Conservation (phyloP, 2,329 filamentous ascomycete species). For the Pezicula carpinea region DNA sequence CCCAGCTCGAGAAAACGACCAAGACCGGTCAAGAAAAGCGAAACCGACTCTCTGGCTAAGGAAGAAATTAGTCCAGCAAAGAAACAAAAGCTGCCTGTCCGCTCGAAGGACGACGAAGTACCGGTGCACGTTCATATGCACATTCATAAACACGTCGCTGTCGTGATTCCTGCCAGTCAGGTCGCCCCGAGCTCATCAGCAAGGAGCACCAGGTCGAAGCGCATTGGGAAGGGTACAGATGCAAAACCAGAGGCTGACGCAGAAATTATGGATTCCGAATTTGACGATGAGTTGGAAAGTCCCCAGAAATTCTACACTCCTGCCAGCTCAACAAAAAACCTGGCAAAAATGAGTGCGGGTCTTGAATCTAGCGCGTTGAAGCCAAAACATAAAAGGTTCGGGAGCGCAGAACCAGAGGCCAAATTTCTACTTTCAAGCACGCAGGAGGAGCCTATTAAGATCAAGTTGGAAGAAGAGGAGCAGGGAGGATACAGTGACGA, state of each 20-base stretch:
- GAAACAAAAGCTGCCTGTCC: slow-evolving; percentile 21
- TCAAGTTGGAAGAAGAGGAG: slow-evolving; percentile 9
- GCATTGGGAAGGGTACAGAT: neutral
- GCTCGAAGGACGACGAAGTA: slow-evolving; percentile 14
- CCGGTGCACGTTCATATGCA: slow-evolving; percentile 4
- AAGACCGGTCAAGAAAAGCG: slow-evolving; percentile 3
- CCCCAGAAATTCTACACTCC: too few relatives aligned
- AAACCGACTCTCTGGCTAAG: neutral
- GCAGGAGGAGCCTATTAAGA: slow-evolving; percentile 1
- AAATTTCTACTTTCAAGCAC: slow-evolving; percentile 11
- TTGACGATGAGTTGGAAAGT: slow-evolving; percentile 5
- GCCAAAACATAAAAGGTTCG: slow-evolving; percentile 11
- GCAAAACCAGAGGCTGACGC: neutral
- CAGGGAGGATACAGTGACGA: too few relatives aligned
- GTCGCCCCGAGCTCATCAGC: slow-evolving; percentile 1
- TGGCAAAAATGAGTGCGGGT: neutral
- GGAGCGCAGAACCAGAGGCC: slow-evolving; percentile 16
- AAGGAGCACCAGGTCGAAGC: neutral
- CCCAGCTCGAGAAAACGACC: slow-evolving; percentile 6
- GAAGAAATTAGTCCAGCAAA: slow-evolving; percentile 13
- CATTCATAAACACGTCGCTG: slow-evolving; percentile 13
- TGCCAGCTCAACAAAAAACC: too few relatives aligned
- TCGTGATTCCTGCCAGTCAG: slow-evolving; percentile 19
- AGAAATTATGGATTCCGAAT: slow-evolving; percentile 7
- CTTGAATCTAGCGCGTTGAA: slow-evolving; percentile 1